Conservation (phyloP, 768 basidiomycete species). For the Kwoniella dendrophila region DNA sequence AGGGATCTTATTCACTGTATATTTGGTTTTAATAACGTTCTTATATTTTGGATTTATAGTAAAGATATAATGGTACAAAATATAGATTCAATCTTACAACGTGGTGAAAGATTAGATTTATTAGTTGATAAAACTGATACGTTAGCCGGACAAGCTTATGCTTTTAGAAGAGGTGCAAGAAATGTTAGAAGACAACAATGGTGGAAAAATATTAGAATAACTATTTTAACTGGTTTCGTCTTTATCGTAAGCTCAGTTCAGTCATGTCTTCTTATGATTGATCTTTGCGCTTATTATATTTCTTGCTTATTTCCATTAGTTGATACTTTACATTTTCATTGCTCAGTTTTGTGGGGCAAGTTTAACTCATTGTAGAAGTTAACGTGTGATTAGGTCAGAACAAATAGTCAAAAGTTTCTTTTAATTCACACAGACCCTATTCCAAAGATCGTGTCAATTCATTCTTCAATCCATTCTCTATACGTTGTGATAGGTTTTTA, state of each 20-base stretch:
- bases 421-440: too few relatives aligned
- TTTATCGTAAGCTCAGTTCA: constrained; percentile 54
- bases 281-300: constrained; percentile 9
- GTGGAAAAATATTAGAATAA: constrained; percentile 58
- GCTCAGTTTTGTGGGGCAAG: constrained; percentile 89
- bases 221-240: constrained; percentile 67
- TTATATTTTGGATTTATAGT: constrained; percentile 17
- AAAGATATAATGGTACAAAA: constrained; percentile 99
- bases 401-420: too few relatives aligned
- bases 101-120: constrained; percentile 93
- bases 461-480: too few relatives aligned
- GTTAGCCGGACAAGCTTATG: constrained; percentile 90
- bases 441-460: too few relatives aligned
- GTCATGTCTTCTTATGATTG: constrained; percentile 57
- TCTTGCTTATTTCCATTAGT: constrained; percentile 58
- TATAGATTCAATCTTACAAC: constrained; percentile 89
- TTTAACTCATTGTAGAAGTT: constrained; percentile 65
- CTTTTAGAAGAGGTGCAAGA: constrained; percentile 85
- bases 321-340: constrained; percentile 75
- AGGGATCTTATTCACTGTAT: constrained; percentile 58
- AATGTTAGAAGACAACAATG: constrained; percentile 59
- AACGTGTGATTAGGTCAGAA: too few relatives aligned
- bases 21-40: neutral
- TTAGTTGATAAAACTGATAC: constrained; percentile 96
- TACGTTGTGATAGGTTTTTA: too few relatives aligned